Percentiles rank a stretch among this genome's conserved stretches.
These are phyloP conservation scores for Coffea humblotiana DNA, from an alignment of 305 asterid genomes.

Conservation along the genomic window DNA sequence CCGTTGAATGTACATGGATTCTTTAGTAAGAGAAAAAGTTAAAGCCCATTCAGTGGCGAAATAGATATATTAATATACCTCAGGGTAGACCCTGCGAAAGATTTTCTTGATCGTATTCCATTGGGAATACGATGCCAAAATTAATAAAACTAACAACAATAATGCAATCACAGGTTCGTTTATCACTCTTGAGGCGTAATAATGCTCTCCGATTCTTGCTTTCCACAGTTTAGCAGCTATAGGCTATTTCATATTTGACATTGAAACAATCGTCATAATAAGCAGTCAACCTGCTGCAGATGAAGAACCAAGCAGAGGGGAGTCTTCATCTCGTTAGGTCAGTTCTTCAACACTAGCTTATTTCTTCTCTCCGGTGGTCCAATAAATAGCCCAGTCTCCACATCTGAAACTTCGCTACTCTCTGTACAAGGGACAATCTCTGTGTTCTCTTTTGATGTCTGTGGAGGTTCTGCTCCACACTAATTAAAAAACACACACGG, in stretches of 20 bases:
- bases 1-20: too few relatives aligned
- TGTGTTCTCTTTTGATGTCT: conserved; percentile 37
- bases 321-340: background rate
- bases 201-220: background rate
- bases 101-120: background rate
- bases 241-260: background rate
- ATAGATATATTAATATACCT: background rate
- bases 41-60: background rate
- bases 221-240: background rate
- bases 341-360: conserved; percentile 31
- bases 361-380: conserved; percentile 73
- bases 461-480: conserved; percentile 37
- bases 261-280: background rate
- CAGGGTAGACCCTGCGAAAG: conserved; percentile 3
- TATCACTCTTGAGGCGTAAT: background rate
- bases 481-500: conserved; percentile 8
- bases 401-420: conserved; percentile 71
- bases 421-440: conserved; percentile 39
- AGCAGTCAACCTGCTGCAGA: background rate
- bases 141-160: background rate
- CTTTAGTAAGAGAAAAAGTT: background rate
- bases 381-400: conserved; percentile 83
- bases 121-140: background rate
- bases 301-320: background rate
- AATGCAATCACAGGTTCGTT: background rate